phyloP scores from a whole-genome alignment of 495 filamentous ascomycete genomes.

The Aspergillus bridgeri region DNA sequence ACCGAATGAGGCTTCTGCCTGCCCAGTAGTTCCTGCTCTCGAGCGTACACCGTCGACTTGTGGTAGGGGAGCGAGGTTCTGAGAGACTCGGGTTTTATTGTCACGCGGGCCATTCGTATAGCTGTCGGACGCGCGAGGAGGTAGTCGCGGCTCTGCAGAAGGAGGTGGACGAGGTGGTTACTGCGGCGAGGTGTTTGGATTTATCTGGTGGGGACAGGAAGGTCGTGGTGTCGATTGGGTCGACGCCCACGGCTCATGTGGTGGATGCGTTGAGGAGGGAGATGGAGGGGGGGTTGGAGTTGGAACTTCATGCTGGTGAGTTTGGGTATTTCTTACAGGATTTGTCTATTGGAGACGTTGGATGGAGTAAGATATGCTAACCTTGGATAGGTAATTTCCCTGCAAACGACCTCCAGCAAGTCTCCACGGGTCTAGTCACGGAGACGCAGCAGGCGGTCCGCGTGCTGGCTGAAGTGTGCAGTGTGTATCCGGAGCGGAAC shows the following conservation, averaged over 20 bases:
- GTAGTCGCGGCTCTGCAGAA: constrained; percentile 10
- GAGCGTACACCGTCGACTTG: too few species aligned
- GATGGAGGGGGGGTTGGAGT: constrained; percentile 19
- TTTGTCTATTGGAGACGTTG: too few species aligned
- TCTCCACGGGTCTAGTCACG: constrained; percentile 17
- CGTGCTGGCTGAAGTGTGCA: constrained; percentile 20
- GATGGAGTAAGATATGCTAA: too few species aligned
- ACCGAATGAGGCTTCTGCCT: too few species aligned
- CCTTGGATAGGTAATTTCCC: constrained; percentile 12
- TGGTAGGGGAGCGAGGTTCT: too few species aligned
- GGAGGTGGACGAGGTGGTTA: constrained; percentile 12
- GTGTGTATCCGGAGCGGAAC: constrained; percentile 27
- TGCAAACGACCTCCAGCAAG: constrained; percentile 26
- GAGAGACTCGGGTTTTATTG: constrained; percentile 26
- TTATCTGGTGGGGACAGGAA: constrained; percentile 6
- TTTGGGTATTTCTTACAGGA: too few species aligned
- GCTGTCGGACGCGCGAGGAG: constrained; percentile 14
- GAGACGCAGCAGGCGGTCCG: constrained; percentile 13
- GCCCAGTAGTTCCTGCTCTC: too few species aligned
- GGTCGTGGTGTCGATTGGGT: constrained; percentile 32
- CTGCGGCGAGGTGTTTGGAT: constrained; percentile 1
- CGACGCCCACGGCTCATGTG: constrained; percentile 36
- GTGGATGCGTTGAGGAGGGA: constrained; percentile 20
- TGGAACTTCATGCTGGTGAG: constrained; percentile 33
- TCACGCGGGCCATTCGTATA: constrained; percentile 28